Percentiles rank a stretch among this genome's conserved stretches.
These are phyloP conservation scores for Phaffia australis DNA, from an alignment of 768 basidiomycete species.

Conservation along the genomic window DNA sequence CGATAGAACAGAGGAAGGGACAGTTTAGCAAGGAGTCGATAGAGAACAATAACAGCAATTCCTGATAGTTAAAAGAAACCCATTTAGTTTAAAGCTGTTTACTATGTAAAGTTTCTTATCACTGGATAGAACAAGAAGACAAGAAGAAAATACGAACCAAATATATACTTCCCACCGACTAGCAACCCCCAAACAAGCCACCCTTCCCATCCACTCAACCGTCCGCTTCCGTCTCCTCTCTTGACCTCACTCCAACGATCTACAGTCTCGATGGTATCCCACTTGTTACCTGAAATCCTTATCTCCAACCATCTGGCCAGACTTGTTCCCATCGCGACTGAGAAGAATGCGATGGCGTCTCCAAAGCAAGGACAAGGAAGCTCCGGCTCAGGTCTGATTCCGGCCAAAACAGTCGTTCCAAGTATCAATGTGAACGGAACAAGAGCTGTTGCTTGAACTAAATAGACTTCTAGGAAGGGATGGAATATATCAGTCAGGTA, in stretches of 20 bases:
- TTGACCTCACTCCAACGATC: background rate
- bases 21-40: conserved; percentile 14
- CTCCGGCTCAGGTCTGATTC: conserved; percentile 60
- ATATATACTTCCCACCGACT: background rate
- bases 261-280: background rate
- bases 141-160: conserved; percentile 8
- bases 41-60: conserved; percentile 9
- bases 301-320: conserved; percentile 53
- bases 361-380: conserved; percentile 98
- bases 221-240: background rate
- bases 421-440: background rate
- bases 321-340: conserved; percentile 64
- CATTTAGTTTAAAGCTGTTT: too few species aligned
- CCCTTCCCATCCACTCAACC: background rate
- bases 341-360: conserved; percentile 86
- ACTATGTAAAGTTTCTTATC: background rate
- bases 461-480: background rate
- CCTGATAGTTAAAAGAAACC: background rate
- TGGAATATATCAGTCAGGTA: background rate
- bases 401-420: conserved; percentile 1
- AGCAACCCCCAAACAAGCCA: background rate
- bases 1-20: background rate
- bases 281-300: background rate
- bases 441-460: conserved; percentile 37
- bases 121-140: background rate